phyloP scores from a whole-genome alignment of 2,329 filamentous ascomycete genomes.

The Cytospora schulzeri region DNA sequence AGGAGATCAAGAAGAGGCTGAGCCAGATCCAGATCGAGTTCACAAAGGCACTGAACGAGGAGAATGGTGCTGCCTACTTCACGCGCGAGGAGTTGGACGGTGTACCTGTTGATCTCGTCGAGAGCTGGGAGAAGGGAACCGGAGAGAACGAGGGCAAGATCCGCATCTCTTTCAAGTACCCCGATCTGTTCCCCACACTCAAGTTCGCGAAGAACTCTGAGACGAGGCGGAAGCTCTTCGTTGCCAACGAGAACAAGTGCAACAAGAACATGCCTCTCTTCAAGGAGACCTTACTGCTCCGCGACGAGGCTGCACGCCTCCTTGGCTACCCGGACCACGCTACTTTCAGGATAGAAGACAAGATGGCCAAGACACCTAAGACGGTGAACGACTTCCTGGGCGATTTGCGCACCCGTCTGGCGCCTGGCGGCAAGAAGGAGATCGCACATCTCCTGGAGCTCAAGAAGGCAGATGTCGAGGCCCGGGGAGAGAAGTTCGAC shows the following conservation, averaged over 20 bases:
- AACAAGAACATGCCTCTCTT: conserved; percentile 74
- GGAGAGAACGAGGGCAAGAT: conserved; percentile 71
- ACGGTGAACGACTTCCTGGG: conserved; percentile 73
- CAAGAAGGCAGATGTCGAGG: conserved; percentile 70
- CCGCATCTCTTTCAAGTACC: conserved; percentile 80
- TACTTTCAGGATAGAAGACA: conserved; percentile 74
- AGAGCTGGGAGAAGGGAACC: conserved; percentile 69
- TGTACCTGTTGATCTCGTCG: conserved; percentile 70
- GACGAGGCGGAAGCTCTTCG: conserved; percentile 68
- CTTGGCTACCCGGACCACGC: conserved; percentile 79
- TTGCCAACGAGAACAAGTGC: conserved; percentile 81
- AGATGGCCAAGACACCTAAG: conserved; percentile 79
- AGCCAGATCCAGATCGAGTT: conserved; percentile 74
- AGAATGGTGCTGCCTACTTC: conserved; percentile 81
- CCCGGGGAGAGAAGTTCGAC: conserved; percentile 61
- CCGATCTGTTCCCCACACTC: conserved; percentile 74
- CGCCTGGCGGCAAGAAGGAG: conserved; percentile 71
- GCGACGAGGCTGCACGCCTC: conserved; percentile 76
- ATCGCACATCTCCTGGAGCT: conserved; percentile 69
- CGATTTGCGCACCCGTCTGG: conserved; percentile 68
- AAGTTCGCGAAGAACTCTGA: conserved; percentile 76
- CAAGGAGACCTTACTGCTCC: conserved; percentile 71
- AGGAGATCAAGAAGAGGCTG: conserved; percentile 81
- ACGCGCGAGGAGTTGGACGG: conserved; percentile 73
- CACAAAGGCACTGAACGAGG: conserved; percentile 80